Base-by-base conservation (phyloP, 1,284 basidiomycete genomes). In the Cryptococcus hybrid region DNA sequence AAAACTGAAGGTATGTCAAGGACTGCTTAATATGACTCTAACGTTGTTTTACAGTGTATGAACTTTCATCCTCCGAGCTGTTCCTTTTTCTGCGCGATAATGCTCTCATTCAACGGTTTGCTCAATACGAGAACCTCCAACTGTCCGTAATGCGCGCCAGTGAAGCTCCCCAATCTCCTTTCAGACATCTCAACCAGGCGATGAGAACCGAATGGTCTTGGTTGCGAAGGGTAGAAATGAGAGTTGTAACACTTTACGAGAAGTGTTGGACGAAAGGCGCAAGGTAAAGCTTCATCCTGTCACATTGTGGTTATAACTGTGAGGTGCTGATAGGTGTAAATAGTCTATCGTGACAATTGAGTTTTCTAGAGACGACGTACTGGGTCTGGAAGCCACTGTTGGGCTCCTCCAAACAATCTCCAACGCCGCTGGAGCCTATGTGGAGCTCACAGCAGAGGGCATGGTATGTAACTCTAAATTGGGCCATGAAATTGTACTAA, bases 81-180 rank as follows among this genome's bases (percentile, higher is more conserved):
- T 65, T 59, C 55, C 47, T 65, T 2, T 57, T 65, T 50, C n/a
- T 65, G 18, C 52, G 57, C 38, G 55, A 65, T 18, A 52, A 56
- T 6, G 50, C 56, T 18, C 30, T 57, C 3, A 39, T 65, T 0
- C 51, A 60, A 24, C 35, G 50, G 5, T 45, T 60, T 37, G 55
- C 55, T 7, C 40, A 60, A 47, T 42, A 60, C 13, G 34, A 57
- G 0, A 44, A 50, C 2, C 36, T 65, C 12, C 35, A 49, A 0
- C 54, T 65, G 15, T 54, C 59, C 9, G 57, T 65, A 8, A 46
- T 61, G n/a, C 54, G 54, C 7, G 46, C 52, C 1, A 15, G 37
- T 3, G 44, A 58, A 50, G 57, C 51, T 35, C 52, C 40, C n/a
- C 12, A 52, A 30, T 12, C 51, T 3, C 7, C 12, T 35, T 47